Percentiles rank a stretch among this genome's conserved stretches.
phyloP scores from a whole-genome alignment of 306 rosid genomes.

The Crotalaria pallida region DNA sequence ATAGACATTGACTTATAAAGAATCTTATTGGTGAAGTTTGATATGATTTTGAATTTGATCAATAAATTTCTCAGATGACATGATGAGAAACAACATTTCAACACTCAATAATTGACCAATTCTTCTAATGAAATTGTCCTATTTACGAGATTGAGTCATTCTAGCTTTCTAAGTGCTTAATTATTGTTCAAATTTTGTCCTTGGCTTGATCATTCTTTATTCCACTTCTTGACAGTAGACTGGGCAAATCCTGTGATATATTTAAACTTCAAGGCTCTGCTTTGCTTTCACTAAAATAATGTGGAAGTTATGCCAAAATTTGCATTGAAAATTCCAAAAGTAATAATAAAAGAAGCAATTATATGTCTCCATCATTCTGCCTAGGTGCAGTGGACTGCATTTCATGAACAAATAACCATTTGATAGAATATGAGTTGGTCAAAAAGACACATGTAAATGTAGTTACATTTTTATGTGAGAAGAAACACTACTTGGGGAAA shows the following conservation, averaged over 20 bases:
- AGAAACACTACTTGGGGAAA: background rate
- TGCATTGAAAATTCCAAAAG: background rate
- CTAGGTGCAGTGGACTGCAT: background rate
- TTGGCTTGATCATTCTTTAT: background rate
- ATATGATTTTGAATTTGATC: background rate
- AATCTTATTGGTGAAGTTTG: background rate
- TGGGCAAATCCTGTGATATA: background rate
- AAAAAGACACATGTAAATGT: background rate
- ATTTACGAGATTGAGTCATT: background rate
- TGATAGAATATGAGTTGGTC: too few species aligned
- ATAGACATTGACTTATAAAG: background rate
- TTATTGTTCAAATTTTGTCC: background rate
- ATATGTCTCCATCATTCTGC: background rate
- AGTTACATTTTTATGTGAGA: background rate
- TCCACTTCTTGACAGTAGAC: background rate
- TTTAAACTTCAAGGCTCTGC: background rate
- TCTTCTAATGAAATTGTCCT: background rate
- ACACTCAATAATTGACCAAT: background rate
- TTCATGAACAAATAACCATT: background rate
- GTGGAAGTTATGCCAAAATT: background rate
- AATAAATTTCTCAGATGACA: background rate
- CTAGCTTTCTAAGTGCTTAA: background rate
- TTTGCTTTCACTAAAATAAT: background rate
- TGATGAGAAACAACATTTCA: background rate
- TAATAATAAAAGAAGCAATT: background rate